Evolutionary conservation across 257 asterid genomes (phyloP).

Genomic region (Paraleonurus japonicus): DNA sequence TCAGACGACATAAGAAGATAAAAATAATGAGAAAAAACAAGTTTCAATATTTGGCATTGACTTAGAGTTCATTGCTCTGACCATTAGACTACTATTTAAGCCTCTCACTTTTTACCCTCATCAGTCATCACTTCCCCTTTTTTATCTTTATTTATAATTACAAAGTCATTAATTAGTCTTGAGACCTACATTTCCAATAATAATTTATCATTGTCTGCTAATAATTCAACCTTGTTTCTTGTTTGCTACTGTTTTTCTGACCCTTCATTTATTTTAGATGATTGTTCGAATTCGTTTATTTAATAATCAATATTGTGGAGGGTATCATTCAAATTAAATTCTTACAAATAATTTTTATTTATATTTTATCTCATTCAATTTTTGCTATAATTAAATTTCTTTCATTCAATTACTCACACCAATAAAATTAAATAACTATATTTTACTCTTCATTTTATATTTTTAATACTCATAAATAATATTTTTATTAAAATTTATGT

Average conservation of each 20-base stretch:
- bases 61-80: slow-evolving; percentile 40
- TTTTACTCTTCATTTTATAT: too few species aligned
- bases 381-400: too few species aligned
- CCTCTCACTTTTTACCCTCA: neutral
- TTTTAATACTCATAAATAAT: too few species aligned
- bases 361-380: too few species aligned
- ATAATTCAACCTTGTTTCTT: neutral
- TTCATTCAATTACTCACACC: too few species aligned
- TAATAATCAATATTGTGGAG: neutral
- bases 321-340: too few species aligned
- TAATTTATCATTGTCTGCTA: neutral
- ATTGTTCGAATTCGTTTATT: neutral
- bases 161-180: neutral
- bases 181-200: neutral
- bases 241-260: neutral
- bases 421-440: too few species aligned
- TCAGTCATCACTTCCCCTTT: neutral
- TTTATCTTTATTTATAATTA: neutral
- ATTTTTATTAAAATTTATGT: too few species aligned
- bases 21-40: slow-evolving; percentile 37
- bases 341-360: too few species aligned
- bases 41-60: slow-evolving; percentile 58
- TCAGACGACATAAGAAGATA: slow-evolving; percentile 21
- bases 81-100: slow-evolving; percentile 25
- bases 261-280: neutral